phyloP scores from a whole-genome alignment of 352 stramenopile genomes.

The Globisporangium abappressorium region DNA sequence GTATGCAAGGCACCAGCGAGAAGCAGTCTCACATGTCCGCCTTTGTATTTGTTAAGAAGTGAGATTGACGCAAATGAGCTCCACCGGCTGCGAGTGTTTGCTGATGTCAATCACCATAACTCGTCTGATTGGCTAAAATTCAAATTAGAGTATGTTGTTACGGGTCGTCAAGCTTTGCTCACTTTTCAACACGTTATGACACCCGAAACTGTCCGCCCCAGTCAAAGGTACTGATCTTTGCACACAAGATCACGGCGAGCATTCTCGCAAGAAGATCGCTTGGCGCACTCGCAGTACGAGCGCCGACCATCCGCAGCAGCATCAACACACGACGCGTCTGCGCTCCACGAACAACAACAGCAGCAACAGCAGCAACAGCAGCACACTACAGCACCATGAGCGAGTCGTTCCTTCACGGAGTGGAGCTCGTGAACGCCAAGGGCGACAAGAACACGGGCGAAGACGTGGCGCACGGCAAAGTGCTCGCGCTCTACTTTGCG shows the following conservation, averaged over 20 bases:
- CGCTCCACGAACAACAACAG: background rate
- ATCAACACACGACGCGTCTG: background rate
- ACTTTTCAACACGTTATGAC: background rate
- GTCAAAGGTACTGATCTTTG: background rate
- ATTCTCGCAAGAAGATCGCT: background rate
- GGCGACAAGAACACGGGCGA: constrained; percentile 46
- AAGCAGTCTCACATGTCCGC: background rate
- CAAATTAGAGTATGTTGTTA: background rate
- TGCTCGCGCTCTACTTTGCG: constrained; percentile 77
- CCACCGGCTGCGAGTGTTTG: no score
- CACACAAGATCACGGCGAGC: background rate
- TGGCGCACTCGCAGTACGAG: background rate
- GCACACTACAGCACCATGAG: constrained; percentile 27
- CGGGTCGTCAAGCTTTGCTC: background rate
- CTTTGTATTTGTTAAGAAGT: background rate
- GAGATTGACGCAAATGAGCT: background rate
- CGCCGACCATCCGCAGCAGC: background rate
- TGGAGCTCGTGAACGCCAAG: constrained; percentile 55
- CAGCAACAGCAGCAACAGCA: background rate
- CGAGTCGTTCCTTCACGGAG: constrained; percentile 40
- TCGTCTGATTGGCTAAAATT: background rate
- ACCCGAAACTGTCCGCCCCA: background rate
- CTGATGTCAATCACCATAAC: background rate
- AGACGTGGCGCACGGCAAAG: constrained; percentile 41
- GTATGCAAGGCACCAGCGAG: background rate